Evolutionary conservation across 805 yeast species (phyloP).

Genomic region (Kluyveromyces nonfermentans): DNA sequence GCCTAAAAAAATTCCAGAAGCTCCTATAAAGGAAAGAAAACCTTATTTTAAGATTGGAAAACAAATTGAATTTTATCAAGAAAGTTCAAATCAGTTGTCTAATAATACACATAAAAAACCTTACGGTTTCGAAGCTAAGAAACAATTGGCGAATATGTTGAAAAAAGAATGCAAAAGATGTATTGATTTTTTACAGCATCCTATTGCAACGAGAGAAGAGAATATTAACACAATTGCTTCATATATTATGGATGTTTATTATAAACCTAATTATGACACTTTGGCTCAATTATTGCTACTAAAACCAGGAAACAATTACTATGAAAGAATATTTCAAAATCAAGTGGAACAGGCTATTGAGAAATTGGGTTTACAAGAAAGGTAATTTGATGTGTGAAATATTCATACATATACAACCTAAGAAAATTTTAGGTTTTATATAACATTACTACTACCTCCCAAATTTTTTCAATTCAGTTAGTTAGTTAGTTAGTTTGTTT

Average conservation of each 20-base stretch:
- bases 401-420: neutral
- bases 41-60: neutral
- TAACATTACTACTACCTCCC: too few relatives aligned
- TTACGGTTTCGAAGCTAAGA: conserved; percentile 4
- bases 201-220: conserved; percentile 27
- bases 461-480: neutral
- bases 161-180: conserved; percentile 24
- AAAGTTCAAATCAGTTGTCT: neutral
- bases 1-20: neutral
- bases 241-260: conserved; percentile 30
- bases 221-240: conserved; percentile 27
- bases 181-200: conserved; percentile 27
- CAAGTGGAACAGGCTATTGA: conserved; percentile 23
- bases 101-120: neutral
- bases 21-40: neutral
- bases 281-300: conserved; percentile 16
- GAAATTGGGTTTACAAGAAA: conserved; percentile 17
- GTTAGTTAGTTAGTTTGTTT: neutral
- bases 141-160: conserved; percentile 14
- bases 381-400: neutral
- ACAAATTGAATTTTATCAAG: neutral
- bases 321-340: conserved; percentile 18
- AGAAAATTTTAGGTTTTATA: neutral
- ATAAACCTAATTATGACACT: conserved; percentile 24
- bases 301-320: conserved; percentile 14